phyloP scores from a whole-genome alignment of 805 yeast species.

The Kuraishia piskuri region DNA sequence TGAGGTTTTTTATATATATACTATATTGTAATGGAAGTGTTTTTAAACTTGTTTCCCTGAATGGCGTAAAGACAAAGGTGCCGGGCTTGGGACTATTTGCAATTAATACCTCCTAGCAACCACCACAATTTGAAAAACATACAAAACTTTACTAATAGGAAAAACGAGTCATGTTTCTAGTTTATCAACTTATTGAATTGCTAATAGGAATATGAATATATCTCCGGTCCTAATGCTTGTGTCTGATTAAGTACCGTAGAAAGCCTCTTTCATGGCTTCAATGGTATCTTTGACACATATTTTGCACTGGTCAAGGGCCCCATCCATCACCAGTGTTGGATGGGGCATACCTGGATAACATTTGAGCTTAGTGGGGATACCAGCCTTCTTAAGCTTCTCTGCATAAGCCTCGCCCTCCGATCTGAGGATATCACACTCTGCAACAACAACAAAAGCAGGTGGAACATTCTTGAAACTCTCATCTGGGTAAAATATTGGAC shows the following conservation, averaged over 20 bases:
- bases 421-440: constrained; percentile 31
- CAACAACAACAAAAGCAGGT: constrained; percentile 28
- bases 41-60: too few relatives aligned
- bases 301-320: constrained; percentile 24
- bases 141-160: too few relatives aligned
- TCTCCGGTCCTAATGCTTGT: too few relatives aligned
- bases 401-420: constrained; percentile 31
- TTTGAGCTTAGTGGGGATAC: constrained; percentile 23
- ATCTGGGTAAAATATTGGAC: constrained; percentile 31
- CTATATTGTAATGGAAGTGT: too few relatives aligned
- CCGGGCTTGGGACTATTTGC: too few relatives aligned
- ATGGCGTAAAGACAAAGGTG: too few relatives aligned
- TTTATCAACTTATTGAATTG: not conserved
- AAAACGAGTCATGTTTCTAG: too few relatives aligned
- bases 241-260: constrained; percentile 6
- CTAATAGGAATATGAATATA: too few relatives aligned
- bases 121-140: too few relatives aligned
- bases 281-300: constrained; percentile 24
- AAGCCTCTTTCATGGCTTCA: constrained; percentile 21
- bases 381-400: constrained; percentile 24
- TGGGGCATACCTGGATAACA: constrained; percentile 37
- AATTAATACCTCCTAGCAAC: too few relatives aligned
- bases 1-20: not conserved
- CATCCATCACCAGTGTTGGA: constrained; percentile 42
- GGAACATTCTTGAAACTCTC: constrained; percentile 26